A percentile compares a stretch with the other conserved stretches of the same genome.
Conservation (phyloP, 2,329 filamentous ascomycete species). For the Calonectria hongkongensis region DNA sequence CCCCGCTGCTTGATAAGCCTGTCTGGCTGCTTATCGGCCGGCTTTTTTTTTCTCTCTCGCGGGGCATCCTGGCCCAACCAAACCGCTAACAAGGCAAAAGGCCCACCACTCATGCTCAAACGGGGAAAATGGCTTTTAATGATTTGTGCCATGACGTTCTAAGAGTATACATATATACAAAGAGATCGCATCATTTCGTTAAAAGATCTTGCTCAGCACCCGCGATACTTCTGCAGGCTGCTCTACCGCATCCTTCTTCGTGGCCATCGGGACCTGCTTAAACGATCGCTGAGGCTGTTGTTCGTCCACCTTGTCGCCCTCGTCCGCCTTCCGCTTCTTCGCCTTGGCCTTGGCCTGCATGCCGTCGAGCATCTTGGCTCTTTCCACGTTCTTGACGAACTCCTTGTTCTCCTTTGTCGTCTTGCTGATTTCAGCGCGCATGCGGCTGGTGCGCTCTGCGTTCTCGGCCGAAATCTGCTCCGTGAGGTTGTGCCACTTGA, state of each 20-base stretch:
- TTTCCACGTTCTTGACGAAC: slow-evolving; percentile 87
- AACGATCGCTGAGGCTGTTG: slow-evolving; percentile 69
- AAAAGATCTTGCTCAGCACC: slow-evolving; percentile 80
- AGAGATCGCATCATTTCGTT: slow-evolving; percentile 38
- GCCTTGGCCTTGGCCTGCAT: slow-evolving; percentile 77
- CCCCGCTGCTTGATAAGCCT: slow-evolving; percentile 63
- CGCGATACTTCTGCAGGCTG: slow-evolving; percentile 75
- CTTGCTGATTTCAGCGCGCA: slow-evolving; percentile 86
- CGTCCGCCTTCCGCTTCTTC: slow-evolving; percentile 61
- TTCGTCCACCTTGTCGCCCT: slow-evolving; percentile 49
- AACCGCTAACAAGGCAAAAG: slow-evolving; percentile 40
- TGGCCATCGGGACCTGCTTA: slow-evolving; percentile 78
- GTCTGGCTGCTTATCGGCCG: slow-evolving; percentile 54
- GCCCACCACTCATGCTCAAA: slow-evolving; percentile 42
- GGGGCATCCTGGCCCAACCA: slow-evolving; percentile 50
- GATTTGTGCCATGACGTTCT: slow-evolving; percentile 27
- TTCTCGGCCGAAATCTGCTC: slow-evolving; percentile 89
- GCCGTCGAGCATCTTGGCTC: slow-evolving; percentile 84
- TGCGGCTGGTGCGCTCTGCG: slow-evolving; percentile 83
- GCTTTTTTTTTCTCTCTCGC: slow-evolving; percentile 50
- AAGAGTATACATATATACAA: slow-evolving; percentile 15
- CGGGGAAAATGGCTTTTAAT: slow-evolving; percentile 16
- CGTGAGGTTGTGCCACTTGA: slow-evolving; percentile 86
- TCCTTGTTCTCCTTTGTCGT: slow-evolving; percentile 87
- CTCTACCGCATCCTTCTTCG: slow-evolving; percentile 66